These are phyloP conservation scores for Heimioporus retisporus DNA, from an alignment of 1,284 basidiomycete species.

Conservation along the genomic window DNA sequence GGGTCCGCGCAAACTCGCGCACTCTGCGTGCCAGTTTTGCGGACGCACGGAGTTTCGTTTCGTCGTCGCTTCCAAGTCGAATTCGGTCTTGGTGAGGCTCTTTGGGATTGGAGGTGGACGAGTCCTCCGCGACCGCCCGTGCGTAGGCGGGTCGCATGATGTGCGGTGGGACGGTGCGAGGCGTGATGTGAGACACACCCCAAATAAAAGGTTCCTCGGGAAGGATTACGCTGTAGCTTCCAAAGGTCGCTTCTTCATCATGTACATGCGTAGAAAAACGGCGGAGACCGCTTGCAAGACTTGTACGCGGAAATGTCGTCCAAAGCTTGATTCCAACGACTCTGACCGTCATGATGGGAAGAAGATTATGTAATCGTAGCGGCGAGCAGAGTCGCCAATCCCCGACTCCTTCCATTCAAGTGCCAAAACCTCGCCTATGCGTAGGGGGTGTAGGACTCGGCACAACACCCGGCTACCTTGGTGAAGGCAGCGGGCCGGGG, in stretches of 20 bases:
- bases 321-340: too few relatives aligned
- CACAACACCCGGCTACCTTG: too few relatives aligned
- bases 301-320: too few relatives aligned
- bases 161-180: conserved; percentile 65
- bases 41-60: conserved; percentile 66
- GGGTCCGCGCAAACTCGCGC: conserved; percentile 63
- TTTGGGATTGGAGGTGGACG: background rate
- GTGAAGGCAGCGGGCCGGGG: too few relatives aligned
- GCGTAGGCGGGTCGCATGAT: conserved; percentile 75
- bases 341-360: too few relatives aligned
- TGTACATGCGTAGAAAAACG: conserved; percentile 15
- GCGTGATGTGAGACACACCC: conserved; percentile 71
- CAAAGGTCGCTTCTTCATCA: conserved; percentile 50
- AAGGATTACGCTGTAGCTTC: conserved; percentile 71
- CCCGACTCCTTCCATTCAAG: too few relatives aligned
- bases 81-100: conserved; percentile 53
- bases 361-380: too few relatives aligned
- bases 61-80: conserved; percentile 65
- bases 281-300: conserved; percentile 2
- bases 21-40: conserved; percentile 72
- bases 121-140: conserved; percentile 14
- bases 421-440: too few relatives aligned
- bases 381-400: too few relatives aligned
- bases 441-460: too few relatives aligned
- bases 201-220: conserved; percentile 73